Percentiles rank a stretch among this genome's conserved stretches.
Conservation (phyloP, 805 yeast genomes). For the Spencermartinsiella europaea region DNA sequence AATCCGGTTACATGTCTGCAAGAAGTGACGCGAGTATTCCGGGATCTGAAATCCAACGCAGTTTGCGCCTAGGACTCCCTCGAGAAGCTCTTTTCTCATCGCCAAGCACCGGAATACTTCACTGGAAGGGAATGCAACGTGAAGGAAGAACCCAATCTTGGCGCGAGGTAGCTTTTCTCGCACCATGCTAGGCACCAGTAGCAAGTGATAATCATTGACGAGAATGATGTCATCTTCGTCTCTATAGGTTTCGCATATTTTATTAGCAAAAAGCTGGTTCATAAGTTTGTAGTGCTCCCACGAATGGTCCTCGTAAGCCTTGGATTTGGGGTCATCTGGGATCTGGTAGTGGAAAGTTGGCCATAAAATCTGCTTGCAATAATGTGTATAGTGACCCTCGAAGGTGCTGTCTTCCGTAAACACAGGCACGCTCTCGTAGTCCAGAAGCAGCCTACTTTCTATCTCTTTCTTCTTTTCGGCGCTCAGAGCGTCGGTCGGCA, state of each 20-base stretch:
- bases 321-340: constrained; percentile 90
- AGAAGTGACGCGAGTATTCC: constrained; percentile 89
- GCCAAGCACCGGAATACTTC: constrained; percentile 95
- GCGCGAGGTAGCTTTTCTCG: constrained; percentile 73
- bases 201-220: constrained; percentile 91
- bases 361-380: constrained; percentile 93
- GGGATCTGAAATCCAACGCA: constrained; percentile 84
- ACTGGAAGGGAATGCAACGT: constrained; percentile 90
- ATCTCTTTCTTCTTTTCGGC: constrained; percentile 50
- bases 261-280: constrained; percentile 77
- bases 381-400: constrained; percentile 85
- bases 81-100: constrained; percentile 67
- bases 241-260: constrained; percentile 60
- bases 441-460: constrained; percentile 35
- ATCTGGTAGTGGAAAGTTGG: constrained; percentile 92
- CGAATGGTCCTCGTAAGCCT: constrained; percentile 92
- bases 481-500: constrained; percentile 83
- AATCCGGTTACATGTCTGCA: constrained; percentile 82
- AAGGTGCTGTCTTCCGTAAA: constrained; percentile 73
- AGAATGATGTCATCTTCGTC: constrained; percentile 70
- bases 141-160: constrained; percentile 85
- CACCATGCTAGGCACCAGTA: constrained; percentile 81
- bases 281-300: constrained; percentile 78
- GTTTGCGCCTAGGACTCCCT: constrained; percentile 86
- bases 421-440: constrained; percentile 57